A percentile compares a stretch with the other conserved stretches of the same genome.
Conservation (phyloP, 345 rosid species). For the Eucalyptus virginea region DNA sequence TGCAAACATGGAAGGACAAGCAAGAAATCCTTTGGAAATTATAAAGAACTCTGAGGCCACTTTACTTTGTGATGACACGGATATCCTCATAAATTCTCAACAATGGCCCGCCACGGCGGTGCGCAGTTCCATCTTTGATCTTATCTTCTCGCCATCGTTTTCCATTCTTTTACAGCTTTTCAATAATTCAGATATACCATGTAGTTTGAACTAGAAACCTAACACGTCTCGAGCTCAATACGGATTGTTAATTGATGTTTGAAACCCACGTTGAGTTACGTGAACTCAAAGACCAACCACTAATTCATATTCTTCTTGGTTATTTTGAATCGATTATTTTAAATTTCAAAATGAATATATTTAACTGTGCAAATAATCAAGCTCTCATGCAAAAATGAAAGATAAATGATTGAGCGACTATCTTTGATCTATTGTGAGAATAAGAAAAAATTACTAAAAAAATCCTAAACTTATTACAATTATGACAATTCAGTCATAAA, state of each 20-base stretch:
- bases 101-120: not conserved
- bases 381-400: not conserved
- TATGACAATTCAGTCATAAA: no score
- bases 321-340: not conserved
- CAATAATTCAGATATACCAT: not conserved
- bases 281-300: not conserved
- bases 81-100: not conserved
- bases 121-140: not conserved
- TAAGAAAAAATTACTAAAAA: no score
- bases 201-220: not conserved
- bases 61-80: not conserved
- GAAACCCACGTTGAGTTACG: not conserved
- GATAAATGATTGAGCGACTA: no score
- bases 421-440: no score
- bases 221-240: not conserved
- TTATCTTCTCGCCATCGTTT: not conserved
- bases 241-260: not conserved
- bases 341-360: no score
- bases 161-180: not conserved
- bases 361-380: not conserved
- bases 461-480: no score
- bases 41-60: not conserved
- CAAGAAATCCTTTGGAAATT: not conserved
- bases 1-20: not conserved
- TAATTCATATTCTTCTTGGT: not conserved